phyloP scores from a whole-genome alignment of 345 rosid species.

The Murraya koenigii region DNA sequence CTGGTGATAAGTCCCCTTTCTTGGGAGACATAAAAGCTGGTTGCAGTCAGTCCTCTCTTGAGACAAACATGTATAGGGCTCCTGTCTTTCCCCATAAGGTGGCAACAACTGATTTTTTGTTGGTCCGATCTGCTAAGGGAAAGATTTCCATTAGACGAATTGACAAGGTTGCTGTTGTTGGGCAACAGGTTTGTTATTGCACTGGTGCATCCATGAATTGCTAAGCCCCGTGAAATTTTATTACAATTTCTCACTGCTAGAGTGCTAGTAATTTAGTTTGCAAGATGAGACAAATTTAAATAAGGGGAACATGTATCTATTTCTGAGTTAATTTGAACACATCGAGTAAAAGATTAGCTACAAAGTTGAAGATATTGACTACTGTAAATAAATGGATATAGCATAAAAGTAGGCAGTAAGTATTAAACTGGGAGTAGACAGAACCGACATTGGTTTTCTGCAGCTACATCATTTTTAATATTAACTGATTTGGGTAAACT shows the following conservation, averaged over 20 bases:
- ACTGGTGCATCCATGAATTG: neutral
- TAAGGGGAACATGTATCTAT: neutral
- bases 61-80: slow-evolving; percentile 94
- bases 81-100: slow-evolving; percentile 85
- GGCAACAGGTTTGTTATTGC: slow-evolving; percentile 77
- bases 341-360: neutral
- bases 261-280: neutral
- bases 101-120: slow-evolving; percentile 77
- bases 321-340: neutral
- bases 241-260: neutral
- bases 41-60: slow-evolving; percentile 77
- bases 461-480: neutral
- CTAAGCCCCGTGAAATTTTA: neutral
- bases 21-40: slow-evolving; percentile 90
- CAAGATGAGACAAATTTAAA: neutral
- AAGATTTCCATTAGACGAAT: slow-evolving; percentile 91
- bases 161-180: slow-evolving; percentile 83
- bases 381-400: neutral
- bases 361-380: neutral
- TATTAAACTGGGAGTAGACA: too few relatives aligned
- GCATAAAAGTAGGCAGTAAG: neutral
- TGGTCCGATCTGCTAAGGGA: slow-evolving; percentile 94
- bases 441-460: neutral
- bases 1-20: slow-evolving; percentile 91
- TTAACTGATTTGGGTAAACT: neutral